Percentiles rank a stretch among this genome's conserved stretches.
These are phyloP conservation scores for Thielaviopsis populi DNA, from an alignment of 2,329 filamentous ascomycete species.

Conservation along the genomic window DNA sequence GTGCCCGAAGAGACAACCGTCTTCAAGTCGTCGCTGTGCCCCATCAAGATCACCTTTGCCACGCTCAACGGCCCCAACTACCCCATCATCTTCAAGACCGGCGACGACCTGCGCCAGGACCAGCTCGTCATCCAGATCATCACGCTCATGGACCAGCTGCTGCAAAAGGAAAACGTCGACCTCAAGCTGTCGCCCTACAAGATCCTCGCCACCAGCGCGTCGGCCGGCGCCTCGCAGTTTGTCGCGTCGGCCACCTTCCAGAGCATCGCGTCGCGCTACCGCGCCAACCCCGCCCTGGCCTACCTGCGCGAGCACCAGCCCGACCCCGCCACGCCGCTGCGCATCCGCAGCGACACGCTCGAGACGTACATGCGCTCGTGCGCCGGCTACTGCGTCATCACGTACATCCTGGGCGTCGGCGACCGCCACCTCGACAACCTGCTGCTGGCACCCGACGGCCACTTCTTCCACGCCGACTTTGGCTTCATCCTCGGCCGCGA, in stretches of 20 bases:
- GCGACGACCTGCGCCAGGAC: constrained; percentile 90
- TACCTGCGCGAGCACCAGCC: constrained; percentile 86
- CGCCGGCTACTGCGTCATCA: constrained; percentile 96
- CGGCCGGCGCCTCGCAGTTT: constrained; percentile 84
- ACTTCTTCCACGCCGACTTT: constrained; percentile 98
- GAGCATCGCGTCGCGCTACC: constrained; percentile 70
- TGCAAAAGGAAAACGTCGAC: constrained; percentile 92
- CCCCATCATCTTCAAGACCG: constrained; percentile 91
- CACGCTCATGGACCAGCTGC: constrained; percentile 87
- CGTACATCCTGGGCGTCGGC: constrained; percentile 89
- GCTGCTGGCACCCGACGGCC: constrained; percentile 71
- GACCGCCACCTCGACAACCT: constrained; percentile 94
- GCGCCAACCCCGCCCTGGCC: constrained; percentile 54
- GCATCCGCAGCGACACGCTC: constrained; percentile 80
- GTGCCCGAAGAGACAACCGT: constrained; percentile 75
- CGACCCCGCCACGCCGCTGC: constrained; percentile 63
- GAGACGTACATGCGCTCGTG: constrained; percentile 94
- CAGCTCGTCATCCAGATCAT: constrained; percentile 96
- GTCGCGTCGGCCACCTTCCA: constrained; percentile 75
- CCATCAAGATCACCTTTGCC: constrained; percentile 81
- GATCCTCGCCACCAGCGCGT: constrained; percentile 82
- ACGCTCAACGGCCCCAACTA: constrained; percentile 65
- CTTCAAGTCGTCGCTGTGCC: constrained; percentile 89
- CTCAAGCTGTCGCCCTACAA: constrained; percentile 91
- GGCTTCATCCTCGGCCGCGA: constrained; percentile 95